Evolutionary conservation across 306 rosid genomes (phyloP).

Genomic region (Cicer yamashitae): DNA sequence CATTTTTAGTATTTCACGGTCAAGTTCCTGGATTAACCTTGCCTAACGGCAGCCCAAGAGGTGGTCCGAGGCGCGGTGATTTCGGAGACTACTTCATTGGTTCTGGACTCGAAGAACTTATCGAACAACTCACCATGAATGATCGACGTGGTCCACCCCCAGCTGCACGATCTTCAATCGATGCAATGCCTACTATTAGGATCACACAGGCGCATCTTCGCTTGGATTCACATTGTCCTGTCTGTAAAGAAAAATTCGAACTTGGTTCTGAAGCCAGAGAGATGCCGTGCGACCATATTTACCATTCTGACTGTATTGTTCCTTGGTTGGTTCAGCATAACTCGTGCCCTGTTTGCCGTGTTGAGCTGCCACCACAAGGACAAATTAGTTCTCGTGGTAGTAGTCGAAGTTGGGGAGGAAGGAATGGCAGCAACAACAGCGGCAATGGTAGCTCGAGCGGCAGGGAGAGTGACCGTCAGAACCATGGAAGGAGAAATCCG

Average conservation of each 20-base stretch:
- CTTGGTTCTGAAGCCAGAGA: constrained; percentile 71
- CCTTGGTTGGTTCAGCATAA: constrained; percentile 85
- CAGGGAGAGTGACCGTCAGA: constrained; percentile 49
- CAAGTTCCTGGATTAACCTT: constrained; percentile 58
- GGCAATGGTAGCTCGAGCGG: constrained; percentile 41
- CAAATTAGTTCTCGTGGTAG: constrained; percentile 41
- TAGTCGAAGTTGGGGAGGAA: constrained; percentile 46
- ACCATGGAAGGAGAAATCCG: constrained; percentile 61
- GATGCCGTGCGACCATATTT: constrained; percentile 87
- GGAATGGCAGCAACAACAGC: constrained; percentile 39
- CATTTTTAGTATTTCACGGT: constrained; percentile 59
- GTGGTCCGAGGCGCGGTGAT: constrained; percentile 56
- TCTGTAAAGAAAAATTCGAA: constrained; percentile 75
- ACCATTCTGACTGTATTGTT: constrained; percentile 81
- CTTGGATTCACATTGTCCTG: constrained; percentile 74
- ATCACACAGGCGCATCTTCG: constrained; percentile 67
- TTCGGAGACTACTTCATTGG: constrained; percentile 59
- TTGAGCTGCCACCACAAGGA: constrained; percentile 72
- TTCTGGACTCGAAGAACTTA: constrained; percentile 64
- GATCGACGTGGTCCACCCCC: constrained; percentile 74
- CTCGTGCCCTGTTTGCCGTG: constrained; percentile 87
- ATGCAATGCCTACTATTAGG: constrained; percentile 76
- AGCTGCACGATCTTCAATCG: constrained; percentile 68
- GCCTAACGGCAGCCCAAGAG: constrained; percentile 52
- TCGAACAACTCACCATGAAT: constrained; percentile 67